phyloP scores from a whole-genome alignment of 2,329 filamentous ascomycete species.

The Fonsecaea multimorphosa region DNA sequence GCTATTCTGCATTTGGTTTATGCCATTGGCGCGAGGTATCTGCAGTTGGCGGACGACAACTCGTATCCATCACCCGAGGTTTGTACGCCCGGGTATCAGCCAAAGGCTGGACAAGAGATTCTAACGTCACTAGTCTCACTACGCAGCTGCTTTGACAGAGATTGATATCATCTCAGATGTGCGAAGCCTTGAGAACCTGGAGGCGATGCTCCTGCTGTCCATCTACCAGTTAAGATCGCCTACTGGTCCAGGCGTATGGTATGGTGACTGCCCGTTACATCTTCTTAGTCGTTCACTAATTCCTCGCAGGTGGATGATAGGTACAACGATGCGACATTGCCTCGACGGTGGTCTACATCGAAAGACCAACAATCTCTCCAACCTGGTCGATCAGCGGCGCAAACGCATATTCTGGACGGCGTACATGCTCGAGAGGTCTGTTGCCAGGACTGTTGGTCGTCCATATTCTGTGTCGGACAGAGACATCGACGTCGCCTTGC shows the following conservation, averaged over 20 bases:
- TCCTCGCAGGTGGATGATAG: slow-evolving; percentile 1
- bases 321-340: slow-evolving; percentile 9
- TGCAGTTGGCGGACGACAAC: slow-evolving; percentile 10
- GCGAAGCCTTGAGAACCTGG: background rate
- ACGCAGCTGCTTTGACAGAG: slow-evolving; percentile 1
- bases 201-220: background rate
- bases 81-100: background rate
- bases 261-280: background rate
- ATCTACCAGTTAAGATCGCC: slow-evolving; percentile 2
- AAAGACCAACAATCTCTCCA: slow-evolving; percentile 1
- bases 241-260: slow-evolving; percentile 2
- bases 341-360: slow-evolving; percentile 7
- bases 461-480: slow-evolving; percentile 1
- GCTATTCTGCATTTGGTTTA: slow-evolving; percentile 14
- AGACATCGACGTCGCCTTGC: slow-evolving; percentile 6
- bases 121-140: background rate
- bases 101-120: background rate
- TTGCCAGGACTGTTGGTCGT: slow-evolving; percentile 9
- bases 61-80: slow-evolving; percentile 4
- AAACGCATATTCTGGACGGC: slow-evolving; percentile 11
- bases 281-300: background rate
- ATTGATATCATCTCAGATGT: slow-evolving; percentile 2
- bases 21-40: slow-evolving; percentile 11
- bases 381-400: slow-evolving; percentile 7
- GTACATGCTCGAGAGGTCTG: slow-evolving; percentile 11